Evolutionary conservation across 1,284 basidiomycete genomes (phyloP).

Genomic region (Apiotrichum laibachii): DNA sequence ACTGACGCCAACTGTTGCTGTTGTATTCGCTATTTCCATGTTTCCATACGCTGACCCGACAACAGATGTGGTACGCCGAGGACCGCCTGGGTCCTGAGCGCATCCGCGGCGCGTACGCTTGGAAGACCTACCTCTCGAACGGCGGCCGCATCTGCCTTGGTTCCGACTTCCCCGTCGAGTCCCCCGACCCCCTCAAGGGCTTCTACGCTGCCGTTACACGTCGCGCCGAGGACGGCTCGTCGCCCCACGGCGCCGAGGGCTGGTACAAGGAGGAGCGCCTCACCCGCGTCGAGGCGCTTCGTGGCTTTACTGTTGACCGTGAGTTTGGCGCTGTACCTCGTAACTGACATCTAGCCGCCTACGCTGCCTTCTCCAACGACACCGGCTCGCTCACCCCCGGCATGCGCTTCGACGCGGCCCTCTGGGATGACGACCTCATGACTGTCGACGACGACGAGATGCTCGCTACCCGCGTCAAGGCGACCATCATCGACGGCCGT

Average conservation of each 20-base stretch:
- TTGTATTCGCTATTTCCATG: background rate
- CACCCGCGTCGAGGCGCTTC: conserved; percentile 63
- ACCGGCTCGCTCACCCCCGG: conserved; percentile 66
- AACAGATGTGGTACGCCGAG: conserved; percentile 83
- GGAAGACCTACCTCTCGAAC: conserved; percentile 66
- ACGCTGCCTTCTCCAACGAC: conserved; percentile 69
- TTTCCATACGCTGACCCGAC: background rate
- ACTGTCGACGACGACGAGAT: conserved; percentile 62
- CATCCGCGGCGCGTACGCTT: conserved; percentile 83
- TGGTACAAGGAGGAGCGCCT: conserved; percentile 75
- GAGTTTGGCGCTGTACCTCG: conserved; percentile 7
- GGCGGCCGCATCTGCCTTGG: conserved; percentile 68
- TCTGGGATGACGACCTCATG: conserved; percentile 78
- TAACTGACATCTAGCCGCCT: conserved; percentile 58
- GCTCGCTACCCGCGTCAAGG: conserved; percentile 66
- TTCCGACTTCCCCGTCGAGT: conserved; percentile 87
- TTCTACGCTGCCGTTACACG: conserved; percentile 85
- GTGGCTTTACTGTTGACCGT: conserved; percentile 75
- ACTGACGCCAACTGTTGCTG: too few species aligned
- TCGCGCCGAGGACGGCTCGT: conserved; percentile 64
- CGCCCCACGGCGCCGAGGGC: conserved; percentile 74
- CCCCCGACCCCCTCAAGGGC: conserved; percentile 55
- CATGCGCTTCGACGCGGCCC: conserved; percentile 80
- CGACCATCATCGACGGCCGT: conserved; percentile 75
- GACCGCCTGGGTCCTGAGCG: conserved; percentile 70